Conservation (phyloP, 306 rosid genomes). For the Clitoria ternatea region DNA sequence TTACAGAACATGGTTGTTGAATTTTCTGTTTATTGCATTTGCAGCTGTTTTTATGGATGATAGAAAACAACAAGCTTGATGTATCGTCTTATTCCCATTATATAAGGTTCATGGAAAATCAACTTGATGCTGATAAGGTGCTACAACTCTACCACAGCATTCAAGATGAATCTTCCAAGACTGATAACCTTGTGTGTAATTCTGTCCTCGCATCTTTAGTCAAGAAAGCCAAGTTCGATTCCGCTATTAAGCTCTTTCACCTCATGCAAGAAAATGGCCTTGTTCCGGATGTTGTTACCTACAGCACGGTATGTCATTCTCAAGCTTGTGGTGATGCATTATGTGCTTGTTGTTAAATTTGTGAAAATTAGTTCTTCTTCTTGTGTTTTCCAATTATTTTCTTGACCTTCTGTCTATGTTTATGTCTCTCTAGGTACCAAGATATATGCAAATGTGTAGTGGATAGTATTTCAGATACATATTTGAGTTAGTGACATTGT, state of each 20-base stretch:
- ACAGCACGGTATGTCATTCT: constrained; percentile 65
- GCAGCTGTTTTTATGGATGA: constrained; percentile 96
- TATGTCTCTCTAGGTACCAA: background rate
- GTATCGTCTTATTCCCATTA: constrained; percentile 66
- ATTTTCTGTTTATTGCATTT: constrained; percentile 39
- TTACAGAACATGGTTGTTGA: background rate
- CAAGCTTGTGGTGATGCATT: background rate
- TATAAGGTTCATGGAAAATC: constrained; percentile 61
- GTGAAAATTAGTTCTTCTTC: background rate
- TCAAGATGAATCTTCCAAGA: constrained; percentile 51
- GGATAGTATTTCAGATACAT: background rate
- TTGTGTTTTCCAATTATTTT: background rate
- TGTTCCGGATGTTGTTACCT: constrained; percentile 73
- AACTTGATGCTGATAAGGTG: constrained; percentile 55
- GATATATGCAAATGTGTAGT: background rate
- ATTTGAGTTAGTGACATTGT: background rate
- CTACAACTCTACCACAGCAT: constrained; percentile 59
- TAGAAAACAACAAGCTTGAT: constrained; percentile 58
- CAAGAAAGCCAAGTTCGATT: constrained; percentile 60
- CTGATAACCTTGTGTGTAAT: constrained; percentile 63
- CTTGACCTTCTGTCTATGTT: background rate
- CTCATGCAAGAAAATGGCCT: constrained; percentile 80
- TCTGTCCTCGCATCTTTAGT: constrained; percentile 65
- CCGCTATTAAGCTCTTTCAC: constrained; percentile 54
- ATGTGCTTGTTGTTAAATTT: background rate